These are phyloP conservation scores for Syzygium oleosum DNA, from an alignment of 345 rosid genomes.

Conservation along the genomic window DNA sequence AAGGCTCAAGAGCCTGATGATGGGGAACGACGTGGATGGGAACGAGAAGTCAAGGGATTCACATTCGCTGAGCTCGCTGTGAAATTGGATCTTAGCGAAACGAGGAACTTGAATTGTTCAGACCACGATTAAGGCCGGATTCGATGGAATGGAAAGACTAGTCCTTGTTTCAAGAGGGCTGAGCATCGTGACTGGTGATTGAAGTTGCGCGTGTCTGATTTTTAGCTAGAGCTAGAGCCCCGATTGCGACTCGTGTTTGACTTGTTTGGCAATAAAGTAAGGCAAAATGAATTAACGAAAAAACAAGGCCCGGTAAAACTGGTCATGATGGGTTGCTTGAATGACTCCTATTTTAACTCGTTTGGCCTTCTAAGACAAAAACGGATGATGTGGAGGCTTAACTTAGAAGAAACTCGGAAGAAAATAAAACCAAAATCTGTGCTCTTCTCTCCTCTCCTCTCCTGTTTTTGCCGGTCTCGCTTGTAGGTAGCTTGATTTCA, in stretches of 20 bases:
- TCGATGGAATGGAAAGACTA: background rate
- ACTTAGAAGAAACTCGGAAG: background rate
- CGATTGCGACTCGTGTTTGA: background rate
- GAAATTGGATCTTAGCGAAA: rapidly evolving
- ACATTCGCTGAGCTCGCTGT: rapidly evolving
- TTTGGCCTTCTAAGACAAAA: background rate
- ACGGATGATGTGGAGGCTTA: background rate
- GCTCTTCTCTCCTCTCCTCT: background rate
- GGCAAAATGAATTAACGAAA: background rate
- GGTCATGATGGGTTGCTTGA: background rate
- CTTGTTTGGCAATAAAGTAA: background rate
- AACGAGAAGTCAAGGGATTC: background rate
- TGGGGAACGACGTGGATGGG: background rate
- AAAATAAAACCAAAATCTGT: background rate
- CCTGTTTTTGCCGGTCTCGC: background rate
- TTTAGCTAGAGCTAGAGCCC: background rate
- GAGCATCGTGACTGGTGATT: background rate
- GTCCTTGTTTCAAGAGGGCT: background rate
- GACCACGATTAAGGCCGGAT: background rate
- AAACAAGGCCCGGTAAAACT: background rate
- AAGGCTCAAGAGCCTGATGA: no score
- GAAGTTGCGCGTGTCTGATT: background rate
- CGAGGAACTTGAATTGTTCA: background rate
- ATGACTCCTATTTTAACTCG: background rate
- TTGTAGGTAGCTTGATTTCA: background rate